Evolutionary conservation across 2,329 filamentous ascomycete genomes (phyloP).

Genomic region (Lachnellula suecica): DNA sequence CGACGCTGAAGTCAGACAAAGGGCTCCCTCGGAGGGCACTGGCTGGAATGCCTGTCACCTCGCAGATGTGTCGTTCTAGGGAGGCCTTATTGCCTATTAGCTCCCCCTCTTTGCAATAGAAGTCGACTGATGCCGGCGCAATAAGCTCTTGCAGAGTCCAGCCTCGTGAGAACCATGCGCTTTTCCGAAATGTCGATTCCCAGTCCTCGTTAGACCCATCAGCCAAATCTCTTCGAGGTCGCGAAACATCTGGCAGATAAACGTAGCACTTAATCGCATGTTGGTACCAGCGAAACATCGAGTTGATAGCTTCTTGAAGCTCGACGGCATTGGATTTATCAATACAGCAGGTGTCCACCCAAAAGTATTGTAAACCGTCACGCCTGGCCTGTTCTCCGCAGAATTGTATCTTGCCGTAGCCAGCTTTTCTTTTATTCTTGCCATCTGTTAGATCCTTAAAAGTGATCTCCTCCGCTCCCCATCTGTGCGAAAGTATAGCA

Average conservation of each 20-base stretch:
- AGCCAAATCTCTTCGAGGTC: background rate
- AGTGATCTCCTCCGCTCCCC: conserved; percentile 15
- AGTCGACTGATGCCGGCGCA: conserved; percentile 15
- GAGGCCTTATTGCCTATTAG: conserved; percentile 17
- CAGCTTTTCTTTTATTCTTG: conserved; percentile 4
- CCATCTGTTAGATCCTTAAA: conserved; percentile 9
- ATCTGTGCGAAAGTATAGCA: conserved; percentile 29
- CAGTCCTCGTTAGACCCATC: background rate
- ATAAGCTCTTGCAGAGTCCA: conserved; percentile 21
- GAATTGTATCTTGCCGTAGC: conserved; percentile 14
- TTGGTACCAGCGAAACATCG: conserved; percentile 21
- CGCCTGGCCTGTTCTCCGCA: conserved; percentile 15
- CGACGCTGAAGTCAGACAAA: conserved; percentile 14
- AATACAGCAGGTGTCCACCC: conserved; percentile 22
- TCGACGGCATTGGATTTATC: conserved; percentile 13
- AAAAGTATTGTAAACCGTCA: conserved; percentile 16
- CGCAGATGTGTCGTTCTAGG: conserved; percentile 18
- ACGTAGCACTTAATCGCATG: conserved; percentile 15
- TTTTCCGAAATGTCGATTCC: conserved; percentile 13
- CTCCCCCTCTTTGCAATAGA: conserved; percentile 18
- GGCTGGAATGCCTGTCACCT: conserved; percentile 17
- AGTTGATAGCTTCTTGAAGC: conserved; percentile 17
- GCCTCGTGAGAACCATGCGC: conserved; percentile 18
- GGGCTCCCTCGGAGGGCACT: conserved; percentile 15
- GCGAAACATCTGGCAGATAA: conserved; percentile 17